Evolutionary conservation across 2,329 filamentous ascomycete species (phyloP).

Genomic region (Sclerotiophoma versabilis): DNA sequence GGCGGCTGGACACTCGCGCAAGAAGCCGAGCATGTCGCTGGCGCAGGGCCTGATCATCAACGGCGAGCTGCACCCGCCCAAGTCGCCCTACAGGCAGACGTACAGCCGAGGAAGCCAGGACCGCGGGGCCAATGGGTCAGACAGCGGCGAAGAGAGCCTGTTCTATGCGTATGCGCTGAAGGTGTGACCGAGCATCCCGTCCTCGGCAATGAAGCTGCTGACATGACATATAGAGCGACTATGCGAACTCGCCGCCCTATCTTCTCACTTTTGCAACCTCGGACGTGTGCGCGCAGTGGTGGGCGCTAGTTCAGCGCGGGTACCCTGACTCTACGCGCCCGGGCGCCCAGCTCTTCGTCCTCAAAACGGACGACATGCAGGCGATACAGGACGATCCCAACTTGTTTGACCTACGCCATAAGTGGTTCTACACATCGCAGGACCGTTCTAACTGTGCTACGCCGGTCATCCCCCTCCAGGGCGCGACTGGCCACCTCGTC

Average conservation of each 20-base stretch:
- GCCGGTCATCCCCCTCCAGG: conserved; percentile 42
- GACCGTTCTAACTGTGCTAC: conserved; percentile 31
- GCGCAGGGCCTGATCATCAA: conserved; percentile 48
- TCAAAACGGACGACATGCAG: conserved; percentile 46
- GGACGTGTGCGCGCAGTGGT: conserved; percentile 43
- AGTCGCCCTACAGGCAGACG: conserved; percentile 27
- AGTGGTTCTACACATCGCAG: conserved; percentile 44
- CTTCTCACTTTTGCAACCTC: conserved; percentile 46
- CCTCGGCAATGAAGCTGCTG: conserved; percentile 9
- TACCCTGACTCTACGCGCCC: conserved; percentile 41
- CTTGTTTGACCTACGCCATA: conserved; percentile 40
- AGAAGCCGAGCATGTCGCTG: conserved; percentile 45
- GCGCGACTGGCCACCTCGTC: conserved; percentile 33
- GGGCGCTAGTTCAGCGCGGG: conserved; percentile 41
- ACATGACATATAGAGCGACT: conserved; percentile 36
- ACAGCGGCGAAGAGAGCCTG: conserved; percentile 26
- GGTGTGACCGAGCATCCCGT: conserved; percentile 26
- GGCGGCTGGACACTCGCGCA: conserved; percentile 26
- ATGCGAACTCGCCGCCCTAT: conserved; percentile 41
- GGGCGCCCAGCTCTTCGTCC: conserved; percentile 44
- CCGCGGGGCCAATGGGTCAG: conserved; percentile 1
- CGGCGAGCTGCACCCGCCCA: conserved; percentile 29
- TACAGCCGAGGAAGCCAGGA: conserved; percentile 16
- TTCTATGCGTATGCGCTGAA: conserved; percentile 48
- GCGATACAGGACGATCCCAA: conserved; percentile 41